Conservation (phyloP, 495 filamentous ascomycete species). For the Hypoxylon crocopeplum region DNA sequence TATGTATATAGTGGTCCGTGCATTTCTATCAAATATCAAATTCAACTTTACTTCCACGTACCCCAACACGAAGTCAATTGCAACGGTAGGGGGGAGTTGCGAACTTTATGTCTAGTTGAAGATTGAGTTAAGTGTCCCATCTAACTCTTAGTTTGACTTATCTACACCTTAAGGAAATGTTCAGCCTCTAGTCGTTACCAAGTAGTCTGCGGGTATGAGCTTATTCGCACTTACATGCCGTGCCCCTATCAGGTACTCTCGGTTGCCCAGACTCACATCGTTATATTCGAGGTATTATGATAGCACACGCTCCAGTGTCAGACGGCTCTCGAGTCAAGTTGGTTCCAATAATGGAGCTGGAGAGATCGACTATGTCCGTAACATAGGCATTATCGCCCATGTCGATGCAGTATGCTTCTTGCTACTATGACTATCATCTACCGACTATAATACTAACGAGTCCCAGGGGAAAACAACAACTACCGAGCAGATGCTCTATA, state of each 20-base stretch:
- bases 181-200: neutral
- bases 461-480: constrained; percentile 94
- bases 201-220: constrained; percentile 38
- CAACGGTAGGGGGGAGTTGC: neutral
- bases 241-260: constrained; percentile 35
- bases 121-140: neutral
- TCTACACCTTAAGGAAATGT: constrained; percentile 11
- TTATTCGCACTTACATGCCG: constrained; percentile 31
- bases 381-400: constrained; percentile 99
- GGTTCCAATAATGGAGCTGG: constrained; percentile 39
- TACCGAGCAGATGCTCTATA: constrained; percentile 99
- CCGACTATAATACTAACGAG: constrained; percentile 9
- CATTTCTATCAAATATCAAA: neutral
- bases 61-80: neutral
- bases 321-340: constrained; percentile 14
- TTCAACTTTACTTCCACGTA: too few relatives aligned
- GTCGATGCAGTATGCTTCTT: constrained; percentile 81
- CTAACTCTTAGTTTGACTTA: neutral
- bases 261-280: constrained; percentile 16
- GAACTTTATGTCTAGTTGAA: neutral
- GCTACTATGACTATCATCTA: neutral
- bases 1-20: constrained; percentile 7
- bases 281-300: constrained; percentile 15
- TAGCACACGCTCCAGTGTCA: constrained; percentile 3
- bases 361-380: constrained; percentile 66